Evolutionary conservation across 306 rosid species (phyloP).

Genomic region (Cucurbita maxima): DNA sequence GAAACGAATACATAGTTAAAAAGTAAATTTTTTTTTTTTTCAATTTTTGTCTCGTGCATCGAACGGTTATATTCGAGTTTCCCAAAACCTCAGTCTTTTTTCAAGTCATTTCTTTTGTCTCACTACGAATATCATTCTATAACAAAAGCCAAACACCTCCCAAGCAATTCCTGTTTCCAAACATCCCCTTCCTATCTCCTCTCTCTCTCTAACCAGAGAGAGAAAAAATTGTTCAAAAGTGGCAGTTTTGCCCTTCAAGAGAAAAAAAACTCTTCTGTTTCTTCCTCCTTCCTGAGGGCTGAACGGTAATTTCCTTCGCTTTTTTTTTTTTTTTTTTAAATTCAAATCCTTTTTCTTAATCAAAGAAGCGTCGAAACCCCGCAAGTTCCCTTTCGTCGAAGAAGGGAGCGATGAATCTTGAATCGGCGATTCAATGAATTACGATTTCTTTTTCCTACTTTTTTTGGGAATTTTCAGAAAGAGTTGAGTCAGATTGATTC

Average conservation of each 20-base stretch:
- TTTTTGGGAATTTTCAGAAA: background rate
- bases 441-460: background rate
- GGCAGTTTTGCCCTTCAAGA: background rate
- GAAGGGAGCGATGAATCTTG: background rate
- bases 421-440: background rate
- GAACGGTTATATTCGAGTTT: background rate
- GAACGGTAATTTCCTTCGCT: background rate
- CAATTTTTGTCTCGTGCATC: background rate
- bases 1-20: background rate
- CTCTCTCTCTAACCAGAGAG: background rate
- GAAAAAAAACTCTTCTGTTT: background rate
- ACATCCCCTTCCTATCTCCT: background rate
- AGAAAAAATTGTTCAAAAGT: background rate
- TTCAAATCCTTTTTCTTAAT: background rate
- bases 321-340: background rate
- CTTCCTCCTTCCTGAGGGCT: background rate
- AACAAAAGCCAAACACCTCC: background rate
- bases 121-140: background rate
- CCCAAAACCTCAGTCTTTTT: background rate
- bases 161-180: background rate
- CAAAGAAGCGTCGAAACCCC: slow-evolving; percentile 8
- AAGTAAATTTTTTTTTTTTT: background rate
- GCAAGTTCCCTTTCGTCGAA: background rate
- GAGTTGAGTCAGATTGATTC: background rate
- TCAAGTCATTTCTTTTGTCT: too few relatives aligned